Evolutionary conservation across 371 early-diverging fungal species (phyloP).

Genomic region (Mucor lusitanicus): DNA sequence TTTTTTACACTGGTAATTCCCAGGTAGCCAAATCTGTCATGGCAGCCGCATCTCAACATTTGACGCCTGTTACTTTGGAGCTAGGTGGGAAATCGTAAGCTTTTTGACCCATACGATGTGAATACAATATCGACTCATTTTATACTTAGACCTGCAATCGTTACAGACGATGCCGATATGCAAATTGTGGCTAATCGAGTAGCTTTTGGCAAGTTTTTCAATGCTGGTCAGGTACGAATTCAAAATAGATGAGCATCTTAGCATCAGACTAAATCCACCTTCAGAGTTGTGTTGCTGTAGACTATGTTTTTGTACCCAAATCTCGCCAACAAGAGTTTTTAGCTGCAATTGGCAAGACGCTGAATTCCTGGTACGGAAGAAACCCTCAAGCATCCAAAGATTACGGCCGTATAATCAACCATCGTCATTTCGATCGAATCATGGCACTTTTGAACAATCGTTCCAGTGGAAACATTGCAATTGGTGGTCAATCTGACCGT

Average conservation of each 20-base stretch:
- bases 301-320: constrained; percentile 74
- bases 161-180: constrained; percentile 68
- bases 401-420: constrained; percentile 72
- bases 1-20: constrained; percentile 86
- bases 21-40: constrained; percentile 77
- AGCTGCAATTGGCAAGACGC: constrained; percentile 47
- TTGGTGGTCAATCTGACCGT: constrained; percentile 41
- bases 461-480: constrained; percentile 49
- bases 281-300: constrained; percentile 85
- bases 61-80: constrained; percentile 79
- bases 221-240: constrained; percentile 73
- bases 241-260: not conserved
- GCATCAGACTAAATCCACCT: not conserved
- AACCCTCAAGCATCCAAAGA: constrained; percentile 53
- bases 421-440: constrained; percentile 75
- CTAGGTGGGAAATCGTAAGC: constrained; percentile 79
- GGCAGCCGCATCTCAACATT: constrained; percentile 68
- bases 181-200: constrained; percentile 70
- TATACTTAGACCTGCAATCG: constrained; percentile 64
- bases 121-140: not conserved
- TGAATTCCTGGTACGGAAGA: constrained; percentile 51
- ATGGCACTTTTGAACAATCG: constrained; percentile 46
- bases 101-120: not conserved
- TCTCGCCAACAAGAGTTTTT: constrained; percentile 50
- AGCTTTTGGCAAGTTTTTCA: constrained; percentile 79